phyloP scores from a whole-genome alignment of 1,284 basidiomycete species.

The Puccinia coronata region DNA sequence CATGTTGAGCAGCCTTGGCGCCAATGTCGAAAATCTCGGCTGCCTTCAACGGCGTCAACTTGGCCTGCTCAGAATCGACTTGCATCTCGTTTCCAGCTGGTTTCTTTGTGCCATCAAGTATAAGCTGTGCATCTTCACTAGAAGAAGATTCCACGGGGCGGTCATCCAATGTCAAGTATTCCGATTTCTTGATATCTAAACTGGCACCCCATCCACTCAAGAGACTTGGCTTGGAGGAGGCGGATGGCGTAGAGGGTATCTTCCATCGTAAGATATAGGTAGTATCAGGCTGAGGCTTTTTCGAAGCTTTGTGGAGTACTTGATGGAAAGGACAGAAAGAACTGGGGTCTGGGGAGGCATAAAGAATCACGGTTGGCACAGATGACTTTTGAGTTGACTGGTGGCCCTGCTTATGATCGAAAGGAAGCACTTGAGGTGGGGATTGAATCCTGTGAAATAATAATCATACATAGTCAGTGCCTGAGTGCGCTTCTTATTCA shows the following conservation, averaged over 20 bases:
- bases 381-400: constrained; percentile 65
- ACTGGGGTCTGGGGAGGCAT: constrained; percentile 67
- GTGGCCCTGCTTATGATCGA: constrained; percentile 72
- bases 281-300: constrained; percentile 49
- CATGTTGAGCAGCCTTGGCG: constrained; percentile 71
- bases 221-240: constrained; percentile 56
- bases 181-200: constrained; percentile 92
- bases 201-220: constrained; percentile 87
- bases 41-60: constrained; percentile 52
- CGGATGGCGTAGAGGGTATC: constrained; percentile 49
- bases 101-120: background rate
- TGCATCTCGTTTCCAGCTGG: background rate
- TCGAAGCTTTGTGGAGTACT: constrained; percentile 27
- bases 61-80: constrained; percentile 33
- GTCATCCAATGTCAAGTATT: constrained; percentile 92
- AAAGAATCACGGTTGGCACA: constrained; percentile 68
- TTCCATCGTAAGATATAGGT: constrained; percentile 58
- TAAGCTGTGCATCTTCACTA: background rate
- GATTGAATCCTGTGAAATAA: constrained; percentile 12
- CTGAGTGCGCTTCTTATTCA: background rate
- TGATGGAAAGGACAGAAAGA: constrained; percentile 61
- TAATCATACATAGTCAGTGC: background rate
- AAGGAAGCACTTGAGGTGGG: constrained; percentile 61
- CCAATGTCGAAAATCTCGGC: constrained; percentile 62
- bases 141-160: constrained; percentile 58